Conservation (phyloP, 2,329 filamentous ascomycete genomes). For the Clonostachys chloroleuca region DNA sequence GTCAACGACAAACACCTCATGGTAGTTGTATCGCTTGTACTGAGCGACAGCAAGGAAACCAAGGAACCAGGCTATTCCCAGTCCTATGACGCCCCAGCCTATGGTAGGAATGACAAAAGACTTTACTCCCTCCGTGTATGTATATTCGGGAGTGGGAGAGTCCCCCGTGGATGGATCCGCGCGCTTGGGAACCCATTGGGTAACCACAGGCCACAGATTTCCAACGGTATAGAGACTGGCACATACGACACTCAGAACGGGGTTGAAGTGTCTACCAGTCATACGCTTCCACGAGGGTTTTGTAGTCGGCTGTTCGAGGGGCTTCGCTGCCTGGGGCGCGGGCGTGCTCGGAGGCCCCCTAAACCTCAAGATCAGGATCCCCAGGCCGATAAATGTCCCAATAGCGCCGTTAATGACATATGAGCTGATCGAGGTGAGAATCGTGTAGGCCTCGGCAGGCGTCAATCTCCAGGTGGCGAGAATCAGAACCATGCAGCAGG, state of each 20-base stretch:
- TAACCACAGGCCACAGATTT: neutral
- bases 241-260: neutral
- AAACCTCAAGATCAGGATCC: conserved; percentile 27
- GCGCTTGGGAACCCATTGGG: neutral
- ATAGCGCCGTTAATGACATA: conserved; percentile 28
- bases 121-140: too few species aligned
- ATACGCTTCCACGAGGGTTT: neutral
- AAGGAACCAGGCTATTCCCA: neutral
- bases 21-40: conserved; percentile 16
- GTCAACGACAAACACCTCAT: conserved; percentile 24
- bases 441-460: conserved; percentile 23
- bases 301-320: too few species aligned
- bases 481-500: conserved; percentile 29
- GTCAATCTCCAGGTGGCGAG: conserved; percentile 27
- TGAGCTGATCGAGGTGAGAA: conserved; percentile 22
- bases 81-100: neutral
- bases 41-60: conserved; percentile 12
- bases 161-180: neutral
- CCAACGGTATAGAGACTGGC: neutral
- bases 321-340: neutral
- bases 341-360: conserved; percentile 17
- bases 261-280: neutral
- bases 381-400: conserved; percentile 21
- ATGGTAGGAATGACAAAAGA: neutral
- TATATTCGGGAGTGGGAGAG: neutral